Evolutionary conservation across 2,329 filamentous ascomycete species (phyloP).

Genomic region (Sclerotinia borealis): DNA sequence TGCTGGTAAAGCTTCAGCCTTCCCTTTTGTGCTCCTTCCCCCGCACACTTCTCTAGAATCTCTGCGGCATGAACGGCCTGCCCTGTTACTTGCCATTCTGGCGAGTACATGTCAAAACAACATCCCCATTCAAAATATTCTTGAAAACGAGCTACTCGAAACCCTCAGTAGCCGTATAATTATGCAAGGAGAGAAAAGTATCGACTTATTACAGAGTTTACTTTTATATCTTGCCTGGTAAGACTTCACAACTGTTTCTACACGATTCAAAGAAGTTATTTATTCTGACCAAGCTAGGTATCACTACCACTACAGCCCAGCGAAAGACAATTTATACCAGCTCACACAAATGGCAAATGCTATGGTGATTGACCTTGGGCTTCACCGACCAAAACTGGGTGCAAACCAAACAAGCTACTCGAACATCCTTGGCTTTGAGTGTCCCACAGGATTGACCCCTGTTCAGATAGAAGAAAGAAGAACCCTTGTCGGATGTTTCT

Average conservation of each 20-base stretch:
- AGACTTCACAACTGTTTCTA: background rate
- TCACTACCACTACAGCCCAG: conserved; percentile 30
- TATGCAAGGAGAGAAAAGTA: conserved; percentile 48
- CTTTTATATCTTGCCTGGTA: conserved; percentile 54
- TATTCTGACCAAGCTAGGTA: conserved; percentile 19
- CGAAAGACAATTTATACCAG: conserved; percentile 31
- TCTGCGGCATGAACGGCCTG: conserved; percentile 41
- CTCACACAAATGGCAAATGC: conserved; percentile 30
- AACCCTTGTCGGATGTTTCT: conserved; percentile 28
- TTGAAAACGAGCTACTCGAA: conserved; percentile 53
- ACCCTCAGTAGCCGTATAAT: conserved; percentile 51
- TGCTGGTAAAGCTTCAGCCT: conserved; percentile 12
- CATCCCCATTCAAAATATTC: conserved; percentile 46
- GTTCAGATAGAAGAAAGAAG: conserved; percentile 21
- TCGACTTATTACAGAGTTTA: conserved; percentile 52
- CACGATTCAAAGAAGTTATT: background rate
- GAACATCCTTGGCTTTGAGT: background rate
- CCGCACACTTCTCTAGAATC: conserved; percentile 41
- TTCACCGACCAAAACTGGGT: conserved; percentile 15
- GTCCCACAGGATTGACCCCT: background rate
- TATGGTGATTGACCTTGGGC: conserved; percentile 30
- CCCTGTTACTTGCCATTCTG: conserved; percentile 49
- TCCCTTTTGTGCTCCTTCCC: conserved; percentile 27
- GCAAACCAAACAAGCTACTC: background rate
- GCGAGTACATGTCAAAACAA: conserved; percentile 43